These are phyloP conservation scores for Pueraria montana DNA, from an alignment of 306 rosid genomes.

Conservation along the genomic window DNA sequence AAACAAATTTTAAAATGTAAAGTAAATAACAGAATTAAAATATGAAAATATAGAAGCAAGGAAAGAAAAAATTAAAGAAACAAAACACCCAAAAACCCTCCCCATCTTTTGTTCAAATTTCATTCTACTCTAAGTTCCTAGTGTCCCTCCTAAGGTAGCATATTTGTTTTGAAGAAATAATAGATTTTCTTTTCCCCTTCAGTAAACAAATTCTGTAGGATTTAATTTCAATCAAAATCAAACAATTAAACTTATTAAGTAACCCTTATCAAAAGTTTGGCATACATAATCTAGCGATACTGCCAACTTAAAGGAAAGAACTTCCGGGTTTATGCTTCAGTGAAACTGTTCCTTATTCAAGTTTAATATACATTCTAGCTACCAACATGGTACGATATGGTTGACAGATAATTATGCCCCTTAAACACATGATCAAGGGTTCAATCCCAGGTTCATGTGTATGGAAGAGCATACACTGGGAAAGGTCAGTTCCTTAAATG, in stretches of 20 bases:
- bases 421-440: neutral
- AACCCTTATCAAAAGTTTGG: neutral
- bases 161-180: neutral
- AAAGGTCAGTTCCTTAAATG: neutral
- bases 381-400: neutral
- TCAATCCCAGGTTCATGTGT: neutral
- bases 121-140: constrained; percentile 5
- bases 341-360: neutral
- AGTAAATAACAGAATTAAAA: neutral
- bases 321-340: neutral
- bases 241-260: neutral
- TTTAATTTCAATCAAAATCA: constrained; percentile 1
- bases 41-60: constrained; percentile 23
- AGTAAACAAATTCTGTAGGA: neutral
- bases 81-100: neutral
- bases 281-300: neutral
- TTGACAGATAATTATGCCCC: neutral
- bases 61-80: neutral
- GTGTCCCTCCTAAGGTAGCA: neutral
- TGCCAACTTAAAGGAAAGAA: neutral
- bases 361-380: neutral
- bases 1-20: neutral
- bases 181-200: neutral
- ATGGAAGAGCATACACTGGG: neutral
- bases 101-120: neutral